Evolutionary conservation across 2,329 filamentous ascomycete species (phyloP).

Genomic region (Hypomyces perniciosus): DNA sequence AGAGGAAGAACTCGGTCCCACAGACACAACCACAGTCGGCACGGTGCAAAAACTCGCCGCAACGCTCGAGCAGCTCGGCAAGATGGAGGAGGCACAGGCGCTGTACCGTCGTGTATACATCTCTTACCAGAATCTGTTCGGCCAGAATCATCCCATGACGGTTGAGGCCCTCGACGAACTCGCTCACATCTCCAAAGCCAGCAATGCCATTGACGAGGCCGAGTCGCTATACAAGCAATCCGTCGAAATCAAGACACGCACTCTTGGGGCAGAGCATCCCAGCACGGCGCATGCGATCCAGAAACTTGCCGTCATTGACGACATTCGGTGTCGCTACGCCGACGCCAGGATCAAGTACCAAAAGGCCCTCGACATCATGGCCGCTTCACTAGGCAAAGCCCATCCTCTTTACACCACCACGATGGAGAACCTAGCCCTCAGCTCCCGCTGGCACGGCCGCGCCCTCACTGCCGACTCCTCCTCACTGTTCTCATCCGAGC

Average conservation of each 20-base stretch:
- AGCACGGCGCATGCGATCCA: constrained; percentile 20
- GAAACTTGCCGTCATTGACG: constrained; percentile 22
- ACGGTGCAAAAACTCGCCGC: constrained; percentile 21
- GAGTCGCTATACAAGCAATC: constrained; percentile 22
- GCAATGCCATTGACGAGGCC: constrained; percentile 23
- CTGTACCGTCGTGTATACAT: constrained; percentile 21
- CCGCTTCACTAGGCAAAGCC: constrained; percentile 17
- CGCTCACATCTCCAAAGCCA: constrained; percentile 19
- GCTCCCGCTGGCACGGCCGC: constrained; percentile 15
- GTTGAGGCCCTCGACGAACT: constrained; percentile 24
- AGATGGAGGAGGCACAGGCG: constrained; percentile 20
- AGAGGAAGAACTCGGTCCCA: constrained; percentile 19
- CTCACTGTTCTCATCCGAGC: constrained; percentile 1
- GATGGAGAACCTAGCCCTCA: constrained; percentile 20
- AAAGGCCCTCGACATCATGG: constrained; percentile 18
- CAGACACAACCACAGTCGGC: constrained; percentile 19
- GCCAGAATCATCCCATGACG: constrained; percentile 21
- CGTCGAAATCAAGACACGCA: constrained; percentile 19
- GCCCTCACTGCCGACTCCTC: constrained; percentile 3
- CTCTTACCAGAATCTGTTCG: constrained; percentile 22
- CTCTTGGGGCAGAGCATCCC: constrained; percentile 19
- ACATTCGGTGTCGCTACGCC: constrained; percentile 17
- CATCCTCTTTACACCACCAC: constrained; percentile 20
- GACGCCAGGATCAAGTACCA: constrained; percentile 19
- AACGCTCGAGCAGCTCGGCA: constrained; percentile 19